phyloP scores from a whole-genome alignment of 2,329 filamentous ascomycete genomes.

The Aspergillus latus region DNA sequence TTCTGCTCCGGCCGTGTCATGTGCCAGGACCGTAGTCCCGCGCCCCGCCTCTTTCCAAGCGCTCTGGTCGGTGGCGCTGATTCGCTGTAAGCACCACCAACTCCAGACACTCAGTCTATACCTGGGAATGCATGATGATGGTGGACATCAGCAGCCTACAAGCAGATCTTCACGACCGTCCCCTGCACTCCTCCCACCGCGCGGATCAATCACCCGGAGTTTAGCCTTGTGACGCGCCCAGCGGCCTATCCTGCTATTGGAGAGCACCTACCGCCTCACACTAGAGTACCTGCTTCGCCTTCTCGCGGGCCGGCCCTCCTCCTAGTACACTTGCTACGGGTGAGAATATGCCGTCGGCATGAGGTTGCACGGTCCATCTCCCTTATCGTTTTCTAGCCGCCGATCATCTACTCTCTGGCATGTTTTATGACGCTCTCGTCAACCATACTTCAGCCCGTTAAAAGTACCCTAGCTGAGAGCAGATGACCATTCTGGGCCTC shows the following conservation, averaged over 20 bases:
- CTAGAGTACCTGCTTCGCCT: slow-evolving; percentile 13
- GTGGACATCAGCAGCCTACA: neutral
- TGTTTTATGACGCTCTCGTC: neutral
- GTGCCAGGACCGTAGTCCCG: slow-evolving; percentile 36
- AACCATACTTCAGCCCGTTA: neutral
- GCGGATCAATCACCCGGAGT: slow-evolving; percentile 2
- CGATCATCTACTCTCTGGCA: slow-evolving; percentile 7
- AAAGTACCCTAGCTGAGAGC: slow-evolving; percentile 10
- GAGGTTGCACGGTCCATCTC: slow-evolving; percentile 19
- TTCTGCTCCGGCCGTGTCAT: slow-evolving; percentile 29
- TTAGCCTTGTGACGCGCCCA: slow-evolving; percentile 1
- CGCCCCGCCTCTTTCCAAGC: slow-evolving; percentile 33
- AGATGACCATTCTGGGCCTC: slow-evolving; percentile 11
- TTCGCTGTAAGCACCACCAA: slow-evolving; percentile 23
- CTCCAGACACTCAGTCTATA: neutral
- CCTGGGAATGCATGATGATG: neutral
- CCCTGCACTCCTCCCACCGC: slow-evolving; percentile 4
- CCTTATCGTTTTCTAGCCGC: slow-evolving; percentile 11
- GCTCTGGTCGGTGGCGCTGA: slow-evolving; percentile 18
- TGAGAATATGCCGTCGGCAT: slow-evolving; percentile 1
- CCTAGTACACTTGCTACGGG: neutral
- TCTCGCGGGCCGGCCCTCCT: slow-evolving; percentile 13
- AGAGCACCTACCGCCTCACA: slow-evolving; percentile 8
- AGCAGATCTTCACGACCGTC: neutral
- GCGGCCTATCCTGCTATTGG: slow-evolving; percentile 11